A percentile compares a stretch with the other conserved stretches of the same genome.
phyloP scores from a whole-genome alignment of 192 early-diverging fungal species.

The Podila horticola region DNA sequence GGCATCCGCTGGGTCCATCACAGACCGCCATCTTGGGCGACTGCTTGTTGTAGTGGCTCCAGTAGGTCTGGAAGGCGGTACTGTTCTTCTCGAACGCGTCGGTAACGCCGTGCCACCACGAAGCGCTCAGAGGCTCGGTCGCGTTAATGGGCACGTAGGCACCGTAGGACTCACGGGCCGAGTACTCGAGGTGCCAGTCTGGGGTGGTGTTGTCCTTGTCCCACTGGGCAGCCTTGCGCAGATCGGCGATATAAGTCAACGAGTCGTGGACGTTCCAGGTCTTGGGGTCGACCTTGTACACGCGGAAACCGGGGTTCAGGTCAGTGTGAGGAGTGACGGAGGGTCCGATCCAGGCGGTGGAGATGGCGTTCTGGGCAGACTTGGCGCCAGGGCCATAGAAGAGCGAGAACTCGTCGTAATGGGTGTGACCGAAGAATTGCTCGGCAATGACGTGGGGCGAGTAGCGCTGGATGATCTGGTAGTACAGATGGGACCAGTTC shows the following conservation, averaged over 20 bases:
- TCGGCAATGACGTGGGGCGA: conserved; percentile 60
- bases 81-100: conserved; percentile 40
- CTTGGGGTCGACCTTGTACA: conserved; percentile 60
- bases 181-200: conserved; percentile 62
- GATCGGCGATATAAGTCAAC: conserved; percentile 57
- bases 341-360: conserved; percentile 57
- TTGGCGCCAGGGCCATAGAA: conserved; percentile 45
- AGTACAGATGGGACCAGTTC: conserved; percentile 56
- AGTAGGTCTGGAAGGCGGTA: conserved; percentile 53
- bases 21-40: conserved; percentile 13
- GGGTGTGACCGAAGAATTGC: conserved; percentile 67
- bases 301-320: conserved; percentile 64
- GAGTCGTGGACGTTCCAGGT: conserved; percentile 60
- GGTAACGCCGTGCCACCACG: conserved; percentile 62
- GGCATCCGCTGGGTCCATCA: not conserved
- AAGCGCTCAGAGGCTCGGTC: conserved; percentile 34
- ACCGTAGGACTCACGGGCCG: conserved; percentile 51
- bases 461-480: conserved; percentile 62
- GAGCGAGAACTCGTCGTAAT: conserved; percentile 58
- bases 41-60: conserved; percentile 45
- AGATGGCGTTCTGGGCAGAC: conserved; percentile 39
- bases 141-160: conserved; percentile 2
- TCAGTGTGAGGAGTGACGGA: conserved; percentile 56
- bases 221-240: conserved; percentile 50
- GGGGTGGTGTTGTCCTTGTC: conserved; percentile 6